A percentile compares a stretch with the other conserved stretches of the same genome.
phyloP scores from a whole-genome alignment of 345 rosid genomes.

The Rhodamnia argentea region DNA sequence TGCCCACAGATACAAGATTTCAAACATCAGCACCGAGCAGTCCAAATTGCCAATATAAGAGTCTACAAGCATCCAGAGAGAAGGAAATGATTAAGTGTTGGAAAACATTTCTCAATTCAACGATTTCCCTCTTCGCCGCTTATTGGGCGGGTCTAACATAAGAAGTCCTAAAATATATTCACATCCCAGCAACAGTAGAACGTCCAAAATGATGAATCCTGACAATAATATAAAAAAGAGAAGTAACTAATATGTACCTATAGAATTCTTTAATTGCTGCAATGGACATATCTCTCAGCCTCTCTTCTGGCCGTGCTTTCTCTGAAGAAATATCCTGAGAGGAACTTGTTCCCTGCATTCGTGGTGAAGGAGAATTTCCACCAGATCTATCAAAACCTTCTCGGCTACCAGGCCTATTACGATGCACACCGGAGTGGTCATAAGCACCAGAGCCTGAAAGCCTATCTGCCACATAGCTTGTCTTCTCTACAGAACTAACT shows the following conservation, averaged over 20 bases:
- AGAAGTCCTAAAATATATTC: background rate
- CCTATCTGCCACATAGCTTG: conserved; percentile 35
- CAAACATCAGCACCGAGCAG: too few relatives aligned
- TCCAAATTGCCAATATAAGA: background rate
- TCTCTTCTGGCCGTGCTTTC: conserved; percentile 49
- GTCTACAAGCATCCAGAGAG: background rate
- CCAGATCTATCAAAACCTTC: conserved; percentile 40
- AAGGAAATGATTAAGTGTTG: background rate
- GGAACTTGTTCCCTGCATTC: conserved; percentile 23
- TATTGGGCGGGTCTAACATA: background rate
- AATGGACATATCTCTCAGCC: conserved; percentile 43
- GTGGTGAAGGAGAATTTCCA: conserved; percentile 34
- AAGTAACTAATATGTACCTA: conserved; percentile 37
- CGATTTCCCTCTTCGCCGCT: background rate
- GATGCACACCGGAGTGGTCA: conserved; percentile 37
- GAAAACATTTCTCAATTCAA: background rate
- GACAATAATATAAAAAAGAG: background rate
- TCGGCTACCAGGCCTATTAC: conserved; percentile 43
- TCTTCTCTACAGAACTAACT: conserved; percentile 30
- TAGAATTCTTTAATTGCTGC: conserved; percentile 85
- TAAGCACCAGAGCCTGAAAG: conserved; percentile 30
- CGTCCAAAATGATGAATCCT: background rate
- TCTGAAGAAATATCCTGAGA: conserved; percentile 40
- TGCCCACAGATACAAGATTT: background rate
- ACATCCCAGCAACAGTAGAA: background rate